Conservation (phyloP, 768 basidiomycete species). For the button mushroom (Agaricus bisporus) region DNA sequence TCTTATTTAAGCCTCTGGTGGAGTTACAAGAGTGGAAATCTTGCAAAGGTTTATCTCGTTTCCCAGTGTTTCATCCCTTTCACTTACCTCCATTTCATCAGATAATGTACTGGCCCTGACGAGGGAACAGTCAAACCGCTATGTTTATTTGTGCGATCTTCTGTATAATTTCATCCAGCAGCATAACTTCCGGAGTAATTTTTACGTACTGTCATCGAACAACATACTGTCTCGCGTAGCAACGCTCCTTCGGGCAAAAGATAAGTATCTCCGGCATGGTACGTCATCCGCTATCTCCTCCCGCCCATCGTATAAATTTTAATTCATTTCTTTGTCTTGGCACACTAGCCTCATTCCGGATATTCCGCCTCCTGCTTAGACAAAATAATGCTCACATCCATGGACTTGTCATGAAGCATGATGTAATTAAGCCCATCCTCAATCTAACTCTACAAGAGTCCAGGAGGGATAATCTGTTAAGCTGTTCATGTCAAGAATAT, state of each 20-base stretch:
- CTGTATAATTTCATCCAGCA: constrained; percentile 83
- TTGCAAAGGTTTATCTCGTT: constrained; percentile 23
- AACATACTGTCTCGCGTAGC: constrained; percentile 71
- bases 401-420: constrained; percentile 75
- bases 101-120: constrained; percentile 51
- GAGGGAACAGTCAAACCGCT: constrained; percentile 76
- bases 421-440: constrained; percentile 77
- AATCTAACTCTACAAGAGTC: constrained; percentile 82
- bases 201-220: constrained; percentile 72
- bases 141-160: constrained; percentile 86
- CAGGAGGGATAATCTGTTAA: constrained; percentile 83
- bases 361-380: constrained; percentile 81
- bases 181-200: constrained; percentile 89
- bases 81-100: constrained; percentile 18
- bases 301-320: neutral
- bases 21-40: constrained; percentile 63
- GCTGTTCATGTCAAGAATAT: constrained; percentile 92
- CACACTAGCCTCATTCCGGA: constrained; percentile 77
- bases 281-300: constrained; percentile 21
- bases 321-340: neutral
- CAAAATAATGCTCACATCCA: constrained; percentile 75
- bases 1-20: constrained; percentile 74
- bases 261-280: constrained; percentile 94
- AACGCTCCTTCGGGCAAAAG: constrained; percentile 70
- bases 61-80: neutral